A percentile compares a stretch with the other conserved stretches of the same genome.
Conservation (phyloP, 257 asterid genomes). For the Cruciata laevipes region DNA sequence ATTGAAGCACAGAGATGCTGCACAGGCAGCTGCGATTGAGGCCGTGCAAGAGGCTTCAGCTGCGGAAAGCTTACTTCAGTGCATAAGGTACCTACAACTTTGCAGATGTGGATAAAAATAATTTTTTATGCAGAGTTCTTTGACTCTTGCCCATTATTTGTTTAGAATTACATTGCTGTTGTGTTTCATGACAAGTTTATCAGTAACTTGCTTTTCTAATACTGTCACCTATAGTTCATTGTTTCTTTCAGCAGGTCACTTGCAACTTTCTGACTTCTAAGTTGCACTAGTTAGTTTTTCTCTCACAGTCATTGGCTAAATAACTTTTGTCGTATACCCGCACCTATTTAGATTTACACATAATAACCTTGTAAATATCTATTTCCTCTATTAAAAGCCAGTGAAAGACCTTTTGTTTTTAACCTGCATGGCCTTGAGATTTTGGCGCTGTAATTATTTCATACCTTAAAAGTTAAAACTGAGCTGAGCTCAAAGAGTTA, state of each 20-base stretch:
- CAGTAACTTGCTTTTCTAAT: background rate
- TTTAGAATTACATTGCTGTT: background rate
- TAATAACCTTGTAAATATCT: background rate
- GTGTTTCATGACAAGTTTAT: background rate
- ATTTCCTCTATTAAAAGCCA: no score
- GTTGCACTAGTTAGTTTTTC: background rate
- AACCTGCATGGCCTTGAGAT: background rate
- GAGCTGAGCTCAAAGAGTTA: background rate
- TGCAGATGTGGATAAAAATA: background rate
- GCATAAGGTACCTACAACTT: conserved; percentile 61
- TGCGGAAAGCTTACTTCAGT: conserved; percentile 78
- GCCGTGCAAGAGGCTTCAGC: conserved; percentile 92
- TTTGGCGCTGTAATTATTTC: background rate
- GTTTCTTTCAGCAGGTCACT: background rate
- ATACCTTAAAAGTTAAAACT: background rate
- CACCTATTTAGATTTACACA: background rate
- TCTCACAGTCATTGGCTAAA: background rate
- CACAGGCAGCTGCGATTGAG: conserved; percentile 89
- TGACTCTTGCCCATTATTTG: background rate
- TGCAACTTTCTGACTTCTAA: background rate
- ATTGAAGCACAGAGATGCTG: conserved; percentile 76
- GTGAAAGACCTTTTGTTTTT: background rate
- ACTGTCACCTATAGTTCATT: background rate
- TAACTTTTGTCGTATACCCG: background rate
- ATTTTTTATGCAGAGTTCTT: background rate